Evolutionary conservation across 2,329 filamentous ascomycete genomes (phyloP).

Genomic region (Fusarium torreyae): DNA sequence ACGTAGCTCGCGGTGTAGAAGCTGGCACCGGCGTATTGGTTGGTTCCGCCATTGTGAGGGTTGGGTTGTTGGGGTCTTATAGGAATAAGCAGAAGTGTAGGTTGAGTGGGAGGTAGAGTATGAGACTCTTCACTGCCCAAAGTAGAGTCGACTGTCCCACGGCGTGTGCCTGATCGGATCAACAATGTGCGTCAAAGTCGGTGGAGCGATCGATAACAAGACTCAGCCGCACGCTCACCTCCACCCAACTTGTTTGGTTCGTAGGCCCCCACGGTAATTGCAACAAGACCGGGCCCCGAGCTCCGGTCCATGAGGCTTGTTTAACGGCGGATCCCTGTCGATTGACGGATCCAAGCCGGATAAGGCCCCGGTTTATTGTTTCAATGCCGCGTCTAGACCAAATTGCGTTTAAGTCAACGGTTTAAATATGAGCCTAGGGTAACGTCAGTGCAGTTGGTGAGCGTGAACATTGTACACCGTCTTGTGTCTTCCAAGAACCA

Average conservation of each 20-base stretch:
- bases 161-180: constrained; percentile 26
- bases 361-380: constrained; percentile 21
- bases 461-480: not conserved
- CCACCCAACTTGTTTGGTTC: constrained; percentile 20
- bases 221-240: constrained; percentile 30
- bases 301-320: constrained; percentile 26
- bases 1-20: constrained; percentile 62
- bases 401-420: not conserved
- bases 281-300: constrained; percentile 20
- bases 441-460: not conserved
- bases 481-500: not conserved
- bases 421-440: not conserved
- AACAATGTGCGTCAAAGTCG: constrained; percentile 18
- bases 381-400: not conserved
- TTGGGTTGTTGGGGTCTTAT: constrained; percentile 6
- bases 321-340: constrained; percentile 31
- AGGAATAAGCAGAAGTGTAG: not conserved
- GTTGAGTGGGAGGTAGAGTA: not conserved
- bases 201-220: constrained; percentile 35
- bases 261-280: constrained; percentile 14
- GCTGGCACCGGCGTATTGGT: constrained; percentile 63
- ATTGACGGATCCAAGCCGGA: constrained; percentile 18
- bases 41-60: constrained; percentile 61
- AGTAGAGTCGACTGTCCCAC: constrained; percentile 8
- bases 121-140: not conserved